phyloP scores from a whole-genome alignment of 2,329 filamentous ascomycete genomes.

The Cladophialophora exuberans region DNA sequence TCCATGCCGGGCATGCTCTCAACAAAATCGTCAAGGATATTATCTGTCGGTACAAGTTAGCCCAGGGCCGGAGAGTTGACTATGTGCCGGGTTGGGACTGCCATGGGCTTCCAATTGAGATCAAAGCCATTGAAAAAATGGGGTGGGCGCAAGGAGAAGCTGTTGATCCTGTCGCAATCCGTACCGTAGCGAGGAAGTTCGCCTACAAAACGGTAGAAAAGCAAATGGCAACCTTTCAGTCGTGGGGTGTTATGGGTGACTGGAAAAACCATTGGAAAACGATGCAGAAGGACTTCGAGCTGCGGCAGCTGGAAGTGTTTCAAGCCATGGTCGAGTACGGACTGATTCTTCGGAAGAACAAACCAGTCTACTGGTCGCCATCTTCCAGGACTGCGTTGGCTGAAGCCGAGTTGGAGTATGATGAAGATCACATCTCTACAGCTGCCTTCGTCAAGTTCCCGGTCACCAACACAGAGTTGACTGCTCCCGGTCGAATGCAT shows the following conservation, averaged over 20 bases:
- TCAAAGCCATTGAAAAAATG: constrained; percentile 79
- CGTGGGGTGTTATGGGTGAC: constrained; percentile 67
- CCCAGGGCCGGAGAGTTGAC: constrained; percentile 73
- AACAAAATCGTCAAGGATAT: constrained; percentile 98
- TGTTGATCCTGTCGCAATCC: constrained; percentile 52
- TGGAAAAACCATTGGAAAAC: constrained; percentile 67
- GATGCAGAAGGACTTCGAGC: constrained; percentile 65
- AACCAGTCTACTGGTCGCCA: constrained; percentile 69
- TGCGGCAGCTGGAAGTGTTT: constrained; percentile 63
- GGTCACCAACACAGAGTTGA: constrained; percentile 46
- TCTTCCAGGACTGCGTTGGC: constrained; percentile 67
- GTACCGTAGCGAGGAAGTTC: constrained; percentile 58
- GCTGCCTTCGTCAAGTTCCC: constrained; percentile 76
- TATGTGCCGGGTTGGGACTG: constrained; percentile 98
- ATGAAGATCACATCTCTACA: constrained; percentile 62
- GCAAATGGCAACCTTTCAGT: constrained; percentile 62
- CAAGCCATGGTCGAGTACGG: constrained; percentile 64
- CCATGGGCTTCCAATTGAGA: constrained; percentile 93
- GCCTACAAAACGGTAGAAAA: constrained; percentile 59
- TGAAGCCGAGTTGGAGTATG: constrained; percentile 68
- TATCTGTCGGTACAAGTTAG: constrained; percentile 78
- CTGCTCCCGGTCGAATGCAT: constrained; percentile 58
- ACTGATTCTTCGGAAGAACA: constrained; percentile 63
- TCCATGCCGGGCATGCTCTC: constrained; percentile 91
- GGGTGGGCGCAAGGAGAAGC: constrained; percentile 45